These are phyloP conservation scores for Xylaria sp. DNA, from an alignment of 2,329 filamentous ascomycete species.

Conservation along the genomic window DNA sequence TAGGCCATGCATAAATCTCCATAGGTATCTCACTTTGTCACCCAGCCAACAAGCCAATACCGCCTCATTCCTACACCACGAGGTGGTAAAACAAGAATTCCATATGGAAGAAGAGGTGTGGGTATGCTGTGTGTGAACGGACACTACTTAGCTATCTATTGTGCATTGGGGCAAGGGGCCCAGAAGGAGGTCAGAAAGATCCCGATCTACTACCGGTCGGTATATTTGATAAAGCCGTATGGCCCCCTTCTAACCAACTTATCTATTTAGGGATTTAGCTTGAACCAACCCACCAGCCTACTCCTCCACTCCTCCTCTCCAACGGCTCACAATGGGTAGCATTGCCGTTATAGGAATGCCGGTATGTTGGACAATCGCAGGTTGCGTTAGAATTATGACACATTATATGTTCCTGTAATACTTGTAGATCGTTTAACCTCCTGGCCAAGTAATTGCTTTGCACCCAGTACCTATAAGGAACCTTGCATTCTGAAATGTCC, in stretches of 20 bases:
- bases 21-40: not conserved
- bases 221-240: too few species aligned
- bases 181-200: too few species aligned
- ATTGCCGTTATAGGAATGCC: too few species aligned
- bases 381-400: not conserved
- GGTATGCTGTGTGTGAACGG: not conserved
- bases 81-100: slow-evolving; percentile 21
- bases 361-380: too few species aligned
- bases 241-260: too few species aligned
- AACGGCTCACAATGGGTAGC: too few species aligned
- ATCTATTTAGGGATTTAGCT: too few species aligned
- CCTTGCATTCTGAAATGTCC: not conserved
- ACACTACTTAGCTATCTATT: too few species aligned
- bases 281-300: not conserved
- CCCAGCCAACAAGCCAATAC: slow-evolving; percentile 31
- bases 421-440: not conserved
- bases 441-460: not conserved
- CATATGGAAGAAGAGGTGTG: not conserved
- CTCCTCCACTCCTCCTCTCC: too few species aligned
- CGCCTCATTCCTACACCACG: slow-evolving; percentile 31
- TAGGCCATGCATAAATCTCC: not conserved
- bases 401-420: not conserved
- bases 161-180: too few species aligned
- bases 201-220: too few species aligned
- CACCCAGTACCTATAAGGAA: too few species aligned